A percentile compares a stretch with the other conserved stretches of the same genome.
Conservation (phyloP, 495 filamentous ascomycete species). For the Chaetomium cochliodes region DNA sequence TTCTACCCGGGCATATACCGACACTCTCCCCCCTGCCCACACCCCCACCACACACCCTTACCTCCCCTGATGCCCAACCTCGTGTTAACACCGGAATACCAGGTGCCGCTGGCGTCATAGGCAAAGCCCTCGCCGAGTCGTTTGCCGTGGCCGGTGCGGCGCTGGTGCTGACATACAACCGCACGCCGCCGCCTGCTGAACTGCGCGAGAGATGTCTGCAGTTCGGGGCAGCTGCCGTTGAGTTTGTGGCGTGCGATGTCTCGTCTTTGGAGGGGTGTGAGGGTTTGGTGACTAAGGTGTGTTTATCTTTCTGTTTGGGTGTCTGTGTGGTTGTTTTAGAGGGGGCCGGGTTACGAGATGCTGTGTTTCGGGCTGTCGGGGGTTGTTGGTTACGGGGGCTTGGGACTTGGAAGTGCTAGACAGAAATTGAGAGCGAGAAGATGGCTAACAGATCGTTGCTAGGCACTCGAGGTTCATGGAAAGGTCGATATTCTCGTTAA, state of each 20-base stretch:
- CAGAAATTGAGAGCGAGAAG: neutral
- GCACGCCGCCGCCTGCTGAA: conserved; percentile 29
- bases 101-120: conserved; percentile 37
- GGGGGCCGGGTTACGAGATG: too few relatives aligned
- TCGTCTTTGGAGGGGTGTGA: conserved; percentile 32
- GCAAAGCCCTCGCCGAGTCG: conserved; percentile 34
- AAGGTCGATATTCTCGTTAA: conserved; percentile 36
- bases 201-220: conserved; percentile 27
- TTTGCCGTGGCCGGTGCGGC: conserved; percentile 39
- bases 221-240: conserved; percentile 30
- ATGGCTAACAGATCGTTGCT: too few relatives aligned
- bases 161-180: conserved; percentile 39
- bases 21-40: neutral
- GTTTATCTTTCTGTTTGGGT: neutral
- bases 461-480: conserved; percentile 22
- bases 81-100: too few relatives aligned
- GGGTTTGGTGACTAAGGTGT: conserved; percentile 29
- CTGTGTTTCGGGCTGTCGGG: too few relatives aligned
- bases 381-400: too few relatives aligned
- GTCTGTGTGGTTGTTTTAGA: neutral
- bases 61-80: too few relatives aligned
- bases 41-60: too few relatives aligned
- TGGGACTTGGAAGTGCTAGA: neutral
- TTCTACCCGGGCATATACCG: too few relatives aligned
- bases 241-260: conserved; percentile 34